A percentile compares a stretch with the other conserved stretches of the same genome.
Evolutionary conservation across 1,139 yeast species (phyloP).

Genomic region (Arxiozyma heterogenica): DNA sequence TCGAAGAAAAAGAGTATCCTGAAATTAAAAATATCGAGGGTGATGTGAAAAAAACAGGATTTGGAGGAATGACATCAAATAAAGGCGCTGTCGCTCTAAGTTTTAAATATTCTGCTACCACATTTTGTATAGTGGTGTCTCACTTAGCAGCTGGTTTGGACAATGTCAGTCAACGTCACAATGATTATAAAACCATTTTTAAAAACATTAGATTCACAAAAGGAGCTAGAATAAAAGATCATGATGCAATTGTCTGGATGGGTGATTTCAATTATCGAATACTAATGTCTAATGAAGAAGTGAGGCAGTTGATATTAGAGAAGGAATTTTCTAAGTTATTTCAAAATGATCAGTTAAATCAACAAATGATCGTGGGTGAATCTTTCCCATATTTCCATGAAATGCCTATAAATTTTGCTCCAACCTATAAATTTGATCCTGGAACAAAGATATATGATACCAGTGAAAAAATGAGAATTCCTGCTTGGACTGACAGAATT

Average conservation of each 20-base stretch:
- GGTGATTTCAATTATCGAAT: slow-evolving; percentile 94
- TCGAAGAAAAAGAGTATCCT: slow-evolving; percentile 50
- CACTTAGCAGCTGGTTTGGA: slow-evolving; percentile 91
- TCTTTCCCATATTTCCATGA: slow-evolving; percentile 80
- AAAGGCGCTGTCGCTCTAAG: slow-evolving; percentile 89
- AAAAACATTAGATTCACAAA: slow-evolving; percentile 72
- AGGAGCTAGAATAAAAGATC: slow-evolving; percentile 61
- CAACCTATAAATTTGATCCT: slow-evolving; percentile 84
- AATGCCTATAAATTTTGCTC: slow-evolving; percentile 74
- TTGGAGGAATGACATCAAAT: slow-evolving; percentile 87
- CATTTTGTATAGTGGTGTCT: slow-evolving; percentile 75
- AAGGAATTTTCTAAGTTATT: slow-evolving; percentile 44
- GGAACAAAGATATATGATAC: slow-evolving; percentile 80
- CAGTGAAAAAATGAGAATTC: slow-evolving; percentile 87
- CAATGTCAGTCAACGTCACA: slow-evolving; percentile 78
- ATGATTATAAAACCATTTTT: slow-evolving; percentile 74
- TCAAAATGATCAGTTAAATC: slow-evolving; percentile 71
- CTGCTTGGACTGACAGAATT: slow-evolving; percentile 94
- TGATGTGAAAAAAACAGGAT: slow-evolving; percentile 74
- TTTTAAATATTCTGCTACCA: slow-evolving; percentile 66
- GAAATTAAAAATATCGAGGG: slow-evolving; percentile 71
- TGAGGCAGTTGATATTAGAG: slow-evolving; percentile 45
- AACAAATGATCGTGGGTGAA: slow-evolving; percentile 79
- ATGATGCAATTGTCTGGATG: slow-evolving; percentile 83
- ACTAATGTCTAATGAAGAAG: slow-evolving; percentile 64